A percentile compares a stretch with the other conserved stretches of the same genome.
Conservation (phyloP, 306 rosid species). For the Crotalaria pallida region DNA sequence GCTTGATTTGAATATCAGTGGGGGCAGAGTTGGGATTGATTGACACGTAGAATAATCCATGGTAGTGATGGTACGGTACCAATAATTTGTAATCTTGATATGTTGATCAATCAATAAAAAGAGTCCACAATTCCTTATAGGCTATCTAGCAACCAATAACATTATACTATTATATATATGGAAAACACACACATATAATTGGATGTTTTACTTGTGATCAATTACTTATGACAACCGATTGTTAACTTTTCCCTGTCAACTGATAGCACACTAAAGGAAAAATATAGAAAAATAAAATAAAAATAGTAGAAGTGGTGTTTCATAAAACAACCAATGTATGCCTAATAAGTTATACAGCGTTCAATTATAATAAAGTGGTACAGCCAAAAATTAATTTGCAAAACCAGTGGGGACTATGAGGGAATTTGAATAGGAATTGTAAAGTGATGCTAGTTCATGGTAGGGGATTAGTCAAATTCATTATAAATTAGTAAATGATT, state of each 20-base stretch:
- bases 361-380: neutral
- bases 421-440: neutral
- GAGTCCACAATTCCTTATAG: neutral
- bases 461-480: too few species aligned
- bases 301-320: too few species aligned
- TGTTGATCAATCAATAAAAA: constrained; percentile 7
- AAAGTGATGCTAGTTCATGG: neutral
- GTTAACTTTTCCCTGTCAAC: neutral
- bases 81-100: neutral
- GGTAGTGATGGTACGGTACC: constrained; percentile 18
- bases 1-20: constrained; percentile 28
- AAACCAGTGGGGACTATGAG: neutral
- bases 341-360: neutral
- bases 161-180: neutral
- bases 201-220: neutral
- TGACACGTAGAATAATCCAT: constrained; percentile 11
- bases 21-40: constrained; percentile 26
- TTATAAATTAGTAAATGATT: too few species aligned
- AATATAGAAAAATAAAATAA: too few species aligned
- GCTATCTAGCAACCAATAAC: constrained; percentile 2
- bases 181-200: neutral
- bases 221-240: neutral
- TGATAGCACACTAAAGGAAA: too few species aligned
- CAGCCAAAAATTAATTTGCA: neutral
- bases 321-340: neutral